phyloP scores from a whole-genome alignment of 1,284 basidiomycete genomes.

The Xerocomus minutiporus region DNA sequence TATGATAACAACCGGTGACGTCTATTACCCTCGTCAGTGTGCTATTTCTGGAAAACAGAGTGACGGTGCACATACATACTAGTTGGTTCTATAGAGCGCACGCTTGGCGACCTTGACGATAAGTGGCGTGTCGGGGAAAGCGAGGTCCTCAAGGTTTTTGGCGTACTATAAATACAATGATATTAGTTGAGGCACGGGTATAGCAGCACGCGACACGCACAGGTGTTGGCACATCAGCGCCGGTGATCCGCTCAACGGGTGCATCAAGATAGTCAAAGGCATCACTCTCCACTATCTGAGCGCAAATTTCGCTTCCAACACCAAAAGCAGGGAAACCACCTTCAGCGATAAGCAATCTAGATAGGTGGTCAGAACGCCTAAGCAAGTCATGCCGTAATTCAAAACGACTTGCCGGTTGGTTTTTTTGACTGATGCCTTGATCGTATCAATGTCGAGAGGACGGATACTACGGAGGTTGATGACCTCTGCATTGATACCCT shows the following conservation, averaged over 20 bases:
- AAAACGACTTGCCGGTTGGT: conserved; percentile 72
- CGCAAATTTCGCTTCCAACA: conserved; percentile 97
- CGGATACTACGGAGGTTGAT: conserved; percentile 96
- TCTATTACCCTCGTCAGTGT: conserved; percentile 22
- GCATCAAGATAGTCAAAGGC: conserved; percentile 98
- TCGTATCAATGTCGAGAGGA: conserved; percentile 96
- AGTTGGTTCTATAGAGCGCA: conserved; percentile 84
- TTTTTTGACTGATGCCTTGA: conserved; percentile 96
- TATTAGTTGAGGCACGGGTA: conserved; percentile 2
- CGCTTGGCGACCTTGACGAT: conserved; percentile 91
- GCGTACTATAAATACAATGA: conserved; percentile 62
- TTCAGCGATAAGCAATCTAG: conserved; percentile 87
- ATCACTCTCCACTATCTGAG: conserved; percentile 93
- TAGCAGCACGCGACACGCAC: conserved; percentile 53
- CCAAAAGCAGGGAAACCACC: conserved; percentile 99
- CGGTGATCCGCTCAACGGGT: conserved; percentile 95
- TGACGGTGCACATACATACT: conserved; percentile 25
- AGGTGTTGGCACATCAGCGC: conserved; percentile 94
- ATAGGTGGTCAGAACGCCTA: conserved; percentile 10
- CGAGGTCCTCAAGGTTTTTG: conserved; percentile 78
- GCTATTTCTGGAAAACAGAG: conserved; percentile 13
- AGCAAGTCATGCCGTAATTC: neutral
- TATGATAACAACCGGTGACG: conserved; percentile 6
- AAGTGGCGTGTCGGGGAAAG: conserved; percentile 87
- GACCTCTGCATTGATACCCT: conserved; percentile 96